Base-by-base conservation (phyloP, 2,329 filamentous ascomycete genomes). In the Lasiodiplodia citricola region DNA sequence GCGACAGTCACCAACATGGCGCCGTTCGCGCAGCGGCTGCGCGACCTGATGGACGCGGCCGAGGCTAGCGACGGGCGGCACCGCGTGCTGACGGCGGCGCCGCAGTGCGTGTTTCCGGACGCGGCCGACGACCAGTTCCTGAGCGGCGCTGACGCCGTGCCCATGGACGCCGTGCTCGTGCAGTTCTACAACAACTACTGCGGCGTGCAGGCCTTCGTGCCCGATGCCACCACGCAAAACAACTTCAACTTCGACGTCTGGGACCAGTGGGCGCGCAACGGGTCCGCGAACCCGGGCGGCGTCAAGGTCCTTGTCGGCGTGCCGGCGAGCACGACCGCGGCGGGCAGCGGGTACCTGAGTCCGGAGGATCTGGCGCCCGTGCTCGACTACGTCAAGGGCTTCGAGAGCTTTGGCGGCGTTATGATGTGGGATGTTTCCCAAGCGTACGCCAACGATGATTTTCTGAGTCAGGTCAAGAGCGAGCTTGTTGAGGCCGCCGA, bases 111-210 rank as follows among this genome's bases (percentile, higher is more conserved):
- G 0, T 91, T 87, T 75, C 89, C 91, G 1, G 90, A 92, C 72
- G 79, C 81, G 0, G 85, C 89, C 35, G 84, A 88, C 72, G 83
- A 86, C 69, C 81, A 84, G 8, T 87, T 88, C 76, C 83, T 92
- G 3, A 52, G 44, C 28, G 79, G 84, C 69, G 85, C 83, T 0
- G 50, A 7, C 25, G 78, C 80, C 1, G 86, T 90, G 8, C 73
- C 78, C 16, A 86, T 91, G 69, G 88, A 91, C 75, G 88, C 87
- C 31, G 77, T 91, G 70, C 87, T 86, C 77, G 84, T 90, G 37
- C 88, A 91, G 77, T 91, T 91, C 78, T 91, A 91, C 79, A 90
- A 91, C 83, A 91, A 91, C 82, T 87, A 81, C 75, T 92, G 90
- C 76, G 88, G 88, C 18, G 79, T 87, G 1, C 77, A 82, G 70